A percentile compares a stretch with the other conserved stretches of the same genome.
Evolutionary conservation across 305 asterid species (phyloP).

Genomic region (Fraxinus platypoda): DNA sequence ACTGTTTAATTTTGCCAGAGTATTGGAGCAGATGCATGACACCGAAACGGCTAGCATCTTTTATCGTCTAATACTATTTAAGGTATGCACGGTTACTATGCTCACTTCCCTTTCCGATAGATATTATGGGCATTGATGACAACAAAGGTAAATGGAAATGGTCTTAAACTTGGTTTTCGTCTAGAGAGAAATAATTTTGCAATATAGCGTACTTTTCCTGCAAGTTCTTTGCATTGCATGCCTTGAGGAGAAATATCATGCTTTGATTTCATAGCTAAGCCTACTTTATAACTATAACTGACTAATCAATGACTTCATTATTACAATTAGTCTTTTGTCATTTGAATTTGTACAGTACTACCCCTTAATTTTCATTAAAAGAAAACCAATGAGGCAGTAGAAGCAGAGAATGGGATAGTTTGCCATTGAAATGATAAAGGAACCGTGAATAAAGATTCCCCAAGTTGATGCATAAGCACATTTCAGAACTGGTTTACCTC

Average conservation of each 20-base stretch:
- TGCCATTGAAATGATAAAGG: slow-evolving; percentile 14
- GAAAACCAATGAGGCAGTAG: not conserved
- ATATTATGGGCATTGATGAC: slow-evolving; percentile 8
- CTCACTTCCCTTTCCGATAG: slow-evolving; percentile 19
- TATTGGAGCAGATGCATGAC: slow-evolving; percentile 77
- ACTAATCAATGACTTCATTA: not conserved
- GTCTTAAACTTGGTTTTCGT: not conserved
- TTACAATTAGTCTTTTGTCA: not conserved
- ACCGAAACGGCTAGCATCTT: slow-evolving; percentile 77
- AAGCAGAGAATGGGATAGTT: slow-evolving; percentile 18
- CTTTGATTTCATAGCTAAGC: slow-evolving; percentile 8
- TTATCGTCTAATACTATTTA: slow-evolving; percentile 77
- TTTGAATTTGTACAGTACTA: slow-evolving; percentile 13
- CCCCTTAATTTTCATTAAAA: slow-evolving; percentile 11
- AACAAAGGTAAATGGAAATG: not conserved
- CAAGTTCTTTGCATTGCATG: slow-evolving; percentile 17
- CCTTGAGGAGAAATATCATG: slow-evolving; percentile 2
- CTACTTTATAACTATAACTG: not conserved
- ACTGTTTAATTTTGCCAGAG: slow-evolving; percentile 82
- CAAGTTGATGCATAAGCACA: slow-evolving; percentile 12
- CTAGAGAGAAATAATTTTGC: not conserved
- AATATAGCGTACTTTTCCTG: not conserved
- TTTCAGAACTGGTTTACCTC: slow-evolving; percentile 1
- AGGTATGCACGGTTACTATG: slow-evolving; percentile 49
- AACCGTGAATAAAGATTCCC: slow-evolving; percentile 2